A percentile compares a stretch with the other conserved stretches of the same genome.
Evolutionary conservation across 768 basidiomycete species (phyloP).

Genomic region (Floccularia luteovirens): DNA sequence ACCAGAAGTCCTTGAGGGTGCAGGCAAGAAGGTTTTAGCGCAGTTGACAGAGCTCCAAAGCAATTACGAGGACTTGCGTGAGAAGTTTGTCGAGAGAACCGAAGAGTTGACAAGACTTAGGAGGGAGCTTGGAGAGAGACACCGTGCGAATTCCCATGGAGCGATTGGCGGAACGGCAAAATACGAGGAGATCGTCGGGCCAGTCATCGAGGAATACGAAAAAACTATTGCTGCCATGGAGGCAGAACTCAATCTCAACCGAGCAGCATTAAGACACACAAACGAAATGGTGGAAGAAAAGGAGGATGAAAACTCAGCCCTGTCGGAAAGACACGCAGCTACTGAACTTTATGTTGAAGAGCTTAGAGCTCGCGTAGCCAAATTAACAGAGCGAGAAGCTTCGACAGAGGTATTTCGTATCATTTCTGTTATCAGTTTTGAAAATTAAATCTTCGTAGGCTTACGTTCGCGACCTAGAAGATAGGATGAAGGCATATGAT

Average conservation of each 20-base stretch:
- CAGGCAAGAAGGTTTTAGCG: slow-evolving; percentile 68
- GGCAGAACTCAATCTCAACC: slow-evolving; percentile 80
- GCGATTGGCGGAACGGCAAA: slow-evolving; percentile 62
- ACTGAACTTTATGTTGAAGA: slow-evolving; percentile 88
- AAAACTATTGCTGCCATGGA: slow-evolving; percentile 95
- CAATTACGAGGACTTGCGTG: slow-evolving; percentile 79
- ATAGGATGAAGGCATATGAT: slow-evolving; percentile 80
- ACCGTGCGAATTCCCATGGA: slow-evolving; percentile 51
- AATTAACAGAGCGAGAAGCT: slow-evolving; percentile 81
- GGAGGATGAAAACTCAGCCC: slow-evolving; percentile 64
- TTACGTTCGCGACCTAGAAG: slow-evolving; percentile 90
- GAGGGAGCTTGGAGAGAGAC: slow-evolving; percentile 70
- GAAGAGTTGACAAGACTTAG: slow-evolving; percentile 80
- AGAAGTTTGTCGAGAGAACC: slow-evolving; percentile 81
- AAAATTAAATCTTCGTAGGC: slow-evolving; percentile 43
- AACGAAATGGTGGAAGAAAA: slow-evolving; percentile 93
- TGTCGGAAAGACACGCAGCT: slow-evolving; percentile 64
- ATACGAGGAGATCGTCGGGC: slow-evolving; percentile 92
- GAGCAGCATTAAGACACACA: slow-evolving; percentile 81
- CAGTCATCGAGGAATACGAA: slow-evolving; percentile 98
- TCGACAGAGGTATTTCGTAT: slow-evolving; percentile 69
- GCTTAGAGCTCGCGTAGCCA: slow-evolving; percentile 68
- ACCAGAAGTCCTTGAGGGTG: slow-evolving; percentile 42
- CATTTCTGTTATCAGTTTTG: slow-evolving; percentile 7
- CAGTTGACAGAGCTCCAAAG: slow-evolving; percentile 81